Conservation (phyloP, 2,329 filamentous ascomycete species). For the Ophiostoma sp. region DNA sequence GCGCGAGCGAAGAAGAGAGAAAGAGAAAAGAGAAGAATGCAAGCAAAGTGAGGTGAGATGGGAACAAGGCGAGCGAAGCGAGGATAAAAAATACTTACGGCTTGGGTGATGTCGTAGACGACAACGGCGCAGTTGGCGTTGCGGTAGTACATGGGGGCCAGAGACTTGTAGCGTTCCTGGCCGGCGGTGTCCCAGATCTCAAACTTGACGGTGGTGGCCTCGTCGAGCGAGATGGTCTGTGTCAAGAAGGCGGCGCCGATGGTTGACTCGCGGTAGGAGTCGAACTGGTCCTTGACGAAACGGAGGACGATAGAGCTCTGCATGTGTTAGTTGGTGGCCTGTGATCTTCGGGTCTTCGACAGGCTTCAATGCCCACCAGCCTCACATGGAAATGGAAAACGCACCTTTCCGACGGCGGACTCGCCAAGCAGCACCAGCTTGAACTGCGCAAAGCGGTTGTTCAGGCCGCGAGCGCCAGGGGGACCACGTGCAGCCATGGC, state of each 20-base stretch:
- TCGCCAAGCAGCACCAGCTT: conserved; percentile 97
- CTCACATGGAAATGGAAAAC: conserved; percentile 23
- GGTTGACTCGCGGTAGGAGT: conserved; percentile 93
- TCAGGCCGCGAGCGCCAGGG: conserved; percentile 61
- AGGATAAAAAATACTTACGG: conserved; percentile 60
- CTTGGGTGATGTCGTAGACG: conserved; percentile 99
- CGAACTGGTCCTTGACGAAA: conserved; percentile 99
- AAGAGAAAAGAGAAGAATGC: neutral
- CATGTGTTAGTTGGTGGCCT: conserved; percentile 29
- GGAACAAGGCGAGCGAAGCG: neutral
- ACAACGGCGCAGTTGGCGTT: conserved; percentile 99
- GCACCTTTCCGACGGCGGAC: conserved; percentile 97
- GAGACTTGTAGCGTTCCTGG: conserved; percentile 97
- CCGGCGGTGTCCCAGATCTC: conserved; percentile 99
- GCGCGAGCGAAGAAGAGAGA: neutral
- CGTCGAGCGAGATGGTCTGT: conserved; percentile 97
- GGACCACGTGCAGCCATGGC: conserved; percentile 80
- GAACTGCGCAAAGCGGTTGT: conserved; percentile 95
- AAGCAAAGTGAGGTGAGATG: neutral
- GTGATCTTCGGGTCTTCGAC: no score
- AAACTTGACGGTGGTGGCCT: conserved; percentile 98
- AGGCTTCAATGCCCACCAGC: neutral
- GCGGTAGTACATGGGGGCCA: conserved; percentile 99
- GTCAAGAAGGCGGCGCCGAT: conserved; percentile 98
- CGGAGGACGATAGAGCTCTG: conserved; percentile 96